Evolutionary conservation across 345 rosid species (phyloP).

Genomic region (Raphanus raphanistrum): DNA sequence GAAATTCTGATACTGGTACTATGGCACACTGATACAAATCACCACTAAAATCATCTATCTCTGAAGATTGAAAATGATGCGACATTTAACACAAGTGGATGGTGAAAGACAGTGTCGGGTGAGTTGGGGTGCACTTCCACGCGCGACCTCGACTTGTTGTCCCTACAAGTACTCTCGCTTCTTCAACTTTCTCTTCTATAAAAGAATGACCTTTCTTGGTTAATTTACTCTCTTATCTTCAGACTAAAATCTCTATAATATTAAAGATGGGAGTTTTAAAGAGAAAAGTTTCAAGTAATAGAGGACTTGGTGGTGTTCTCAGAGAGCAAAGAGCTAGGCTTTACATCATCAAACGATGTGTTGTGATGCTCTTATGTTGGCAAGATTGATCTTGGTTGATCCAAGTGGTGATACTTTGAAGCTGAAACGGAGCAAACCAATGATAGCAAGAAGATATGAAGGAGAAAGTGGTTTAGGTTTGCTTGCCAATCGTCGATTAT

Average conservation of each 20-base stretch:
- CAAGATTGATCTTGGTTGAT: slow-evolving; percentile 52
- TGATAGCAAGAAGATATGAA: slow-evolving; percentile 9
- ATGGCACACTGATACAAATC: slow-evolving; percentile 3
- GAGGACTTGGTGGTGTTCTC: slow-evolving; percentile 69
- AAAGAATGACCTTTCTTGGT: neutral
- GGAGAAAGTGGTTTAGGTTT: slow-evolving; percentile 3
- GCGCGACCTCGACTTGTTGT: slow-evolving; percentile 35
- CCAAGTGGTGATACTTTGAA: slow-evolving; percentile 9
- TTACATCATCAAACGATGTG: slow-evolving; percentile 84
- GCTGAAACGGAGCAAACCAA: slow-evolving; percentile 15
- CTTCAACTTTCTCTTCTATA: slow-evolving; percentile 17
- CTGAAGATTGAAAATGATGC: slow-evolving; percentile 24
- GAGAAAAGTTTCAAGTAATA: slow-evolving; percentile 62
- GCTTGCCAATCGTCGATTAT: slow-evolving; percentile 8
- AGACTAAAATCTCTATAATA: neutral
- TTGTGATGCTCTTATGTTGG: slow-evolving; percentile 85
- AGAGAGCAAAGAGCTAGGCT: slow-evolving; percentile 84
- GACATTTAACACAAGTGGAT: slow-evolving; percentile 38
- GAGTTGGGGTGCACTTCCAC: slow-evolving; percentile 37
- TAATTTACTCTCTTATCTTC: slow-evolving; percentile 23
- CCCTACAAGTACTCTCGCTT: slow-evolving; percentile 26
- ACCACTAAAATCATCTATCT: slow-evolving; percentile 3
- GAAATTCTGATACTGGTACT: neutral
- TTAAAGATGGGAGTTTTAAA: slow-evolving; percentile 54
- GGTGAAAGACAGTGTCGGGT: slow-evolving; percentile 36